Evolutionary conservation across 2,329 filamentous ascomycete species (phyloP).

Genomic region (Leptographium procerum): DNA sequence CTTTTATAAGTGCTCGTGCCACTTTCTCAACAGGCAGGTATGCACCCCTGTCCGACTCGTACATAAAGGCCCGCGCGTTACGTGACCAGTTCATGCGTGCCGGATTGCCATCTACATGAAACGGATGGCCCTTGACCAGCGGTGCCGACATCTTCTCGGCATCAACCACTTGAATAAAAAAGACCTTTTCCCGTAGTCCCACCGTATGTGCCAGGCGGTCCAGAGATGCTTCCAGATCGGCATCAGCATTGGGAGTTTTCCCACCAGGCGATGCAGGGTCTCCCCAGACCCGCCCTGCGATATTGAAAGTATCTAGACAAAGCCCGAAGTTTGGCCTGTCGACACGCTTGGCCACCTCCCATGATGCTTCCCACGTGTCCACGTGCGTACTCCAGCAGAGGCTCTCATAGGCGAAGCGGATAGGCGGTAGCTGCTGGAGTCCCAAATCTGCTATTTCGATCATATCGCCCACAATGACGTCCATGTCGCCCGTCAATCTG

Average conservation of each 20-base stretch:
- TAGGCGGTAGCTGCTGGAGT: slow-evolving; percentile 28
- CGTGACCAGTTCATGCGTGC: slow-evolving; percentile 52
- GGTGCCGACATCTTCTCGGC: slow-evolving; percentile 40
- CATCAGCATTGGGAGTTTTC: slow-evolving; percentile 28
- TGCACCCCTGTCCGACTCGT: slow-evolving; percentile 39
- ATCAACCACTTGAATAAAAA: slow-evolving; percentile 53
- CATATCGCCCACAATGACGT: slow-evolving; percentile 41
- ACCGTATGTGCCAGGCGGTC: slow-evolving; percentile 24
- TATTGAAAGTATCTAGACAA: slow-evolving; percentile 55
- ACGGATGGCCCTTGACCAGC: slow-evolving; percentile 37
- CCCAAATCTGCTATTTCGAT: slow-evolving; percentile 45
- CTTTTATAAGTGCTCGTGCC: slow-evolving; percentile 38
- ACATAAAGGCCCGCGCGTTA: slow-evolving; percentile 44
- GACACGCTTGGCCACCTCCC: slow-evolving; percentile 41
- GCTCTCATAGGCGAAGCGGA: slow-evolving; percentile 50
- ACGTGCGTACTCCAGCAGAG: slow-evolving; percentile 48
- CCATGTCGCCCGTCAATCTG: slow-evolving; percentile 22
- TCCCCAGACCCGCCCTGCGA: slow-evolving; percentile 44
- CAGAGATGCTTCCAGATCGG: slow-evolving; percentile 34
- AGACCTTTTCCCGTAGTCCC: slow-evolving; percentile 34
- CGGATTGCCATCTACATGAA: slow-evolving; percentile 40
- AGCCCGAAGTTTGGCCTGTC: slow-evolving; percentile 48
- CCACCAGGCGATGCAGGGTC: slow-evolving; percentile 37
- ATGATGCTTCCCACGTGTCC: slow-evolving; percentile 49
- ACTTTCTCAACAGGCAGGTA: slow-evolving; percentile 48